phyloP scores from a whole-genome alignment of 2,329 filamentous ascomycete genomes.

The Ophiostoma fasciatum region DNA sequence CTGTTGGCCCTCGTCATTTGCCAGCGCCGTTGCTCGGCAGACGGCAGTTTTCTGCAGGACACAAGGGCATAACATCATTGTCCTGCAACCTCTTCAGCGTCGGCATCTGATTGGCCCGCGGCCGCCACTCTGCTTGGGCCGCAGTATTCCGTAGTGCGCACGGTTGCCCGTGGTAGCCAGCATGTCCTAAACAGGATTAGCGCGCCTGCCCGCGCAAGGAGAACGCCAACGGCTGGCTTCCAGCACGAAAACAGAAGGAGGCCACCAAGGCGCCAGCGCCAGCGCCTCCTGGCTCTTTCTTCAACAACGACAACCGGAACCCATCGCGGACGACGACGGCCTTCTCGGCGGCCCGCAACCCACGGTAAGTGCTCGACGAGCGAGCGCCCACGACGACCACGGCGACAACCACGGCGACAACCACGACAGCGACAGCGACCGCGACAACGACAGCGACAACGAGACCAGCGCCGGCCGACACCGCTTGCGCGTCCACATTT shows the following conservation, averaged over 20 bases:
- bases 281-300: neutral
- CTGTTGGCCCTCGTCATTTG: too few relatives aligned
- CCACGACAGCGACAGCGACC: neutral
- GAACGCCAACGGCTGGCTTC: slow-evolving; percentile 1
- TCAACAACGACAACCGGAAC: slow-evolving; percentile 1
- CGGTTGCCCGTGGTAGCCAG: slow-evolving; percentile 15
- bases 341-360: neutral
- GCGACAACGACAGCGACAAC: neutral
- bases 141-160: too few relatives aligned
- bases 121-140: too few relatives aligned
- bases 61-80: too few relatives aligned
- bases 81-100: too few relatives aligned
- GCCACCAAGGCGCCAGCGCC: neutral
- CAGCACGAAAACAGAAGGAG: neutral
- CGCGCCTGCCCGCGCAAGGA: slow-evolving; percentile 12
- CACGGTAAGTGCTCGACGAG: slow-evolving; percentile 2
- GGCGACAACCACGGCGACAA: neutral
- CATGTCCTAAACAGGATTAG: slow-evolving; percentile 10
- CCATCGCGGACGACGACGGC: slow-evolving; percentile 1
- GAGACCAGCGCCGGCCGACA: neutral
- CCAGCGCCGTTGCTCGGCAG: too few relatives aligned
- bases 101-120: too few relatives aligned
- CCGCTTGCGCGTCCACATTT: too few relatives aligned
- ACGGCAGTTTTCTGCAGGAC: too few relatives aligned
- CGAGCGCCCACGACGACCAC: neutral